Evolutionary conservation across 1,284 basidiomycete species (phyloP).

Genomic region (Malassezia obtusa): DNA sequence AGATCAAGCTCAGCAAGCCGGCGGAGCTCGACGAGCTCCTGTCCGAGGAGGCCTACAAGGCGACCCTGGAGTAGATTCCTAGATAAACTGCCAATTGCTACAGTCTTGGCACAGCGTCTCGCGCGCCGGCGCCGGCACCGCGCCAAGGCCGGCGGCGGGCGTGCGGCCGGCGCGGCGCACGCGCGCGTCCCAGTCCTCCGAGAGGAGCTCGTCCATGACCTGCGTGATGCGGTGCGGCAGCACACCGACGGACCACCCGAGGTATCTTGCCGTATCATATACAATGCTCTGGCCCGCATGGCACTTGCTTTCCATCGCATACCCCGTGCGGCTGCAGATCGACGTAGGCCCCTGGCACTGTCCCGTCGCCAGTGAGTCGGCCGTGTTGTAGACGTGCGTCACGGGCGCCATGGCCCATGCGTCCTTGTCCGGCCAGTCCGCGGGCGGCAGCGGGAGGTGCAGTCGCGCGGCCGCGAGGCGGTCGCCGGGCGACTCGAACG

Average conservation of each 20-base stretch:
- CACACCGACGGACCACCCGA: constrained; percentile 72
- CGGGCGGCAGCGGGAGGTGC: constrained; percentile 65
- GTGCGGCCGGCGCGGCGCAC: neutral
- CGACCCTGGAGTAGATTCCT: constrained; percentile 10
- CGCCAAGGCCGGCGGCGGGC: neutral
- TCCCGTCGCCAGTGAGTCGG: constrained; percentile 58
- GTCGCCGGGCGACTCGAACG: constrained; percentile 87
- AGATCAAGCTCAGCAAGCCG: constrained; percentile 71
- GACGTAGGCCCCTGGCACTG: constrained; percentile 37
- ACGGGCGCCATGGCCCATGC: constrained; percentile 44
- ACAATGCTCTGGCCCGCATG: constrained; percentile 73
- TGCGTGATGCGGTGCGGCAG: constrained; percentile 67
- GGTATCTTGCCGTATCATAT: constrained; percentile 75
- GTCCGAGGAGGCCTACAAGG: constrained; percentile 66
- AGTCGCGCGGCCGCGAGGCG: constrained; percentile 70
- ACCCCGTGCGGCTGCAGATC: constrained; percentile 43
- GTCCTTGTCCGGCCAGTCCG: constrained; percentile 23
- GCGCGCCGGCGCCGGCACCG: constrained; percentile 9
- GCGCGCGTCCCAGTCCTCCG: constrained; percentile 62
- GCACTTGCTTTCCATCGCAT: constrained; percentile 52
- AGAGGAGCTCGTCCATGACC: constrained; percentile 64
- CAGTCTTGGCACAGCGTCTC: constrained; percentile 13
- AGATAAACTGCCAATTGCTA: constrained; percentile 14
- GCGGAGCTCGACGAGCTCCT: constrained; percentile 66
- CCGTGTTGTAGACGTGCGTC: constrained; percentile 68